Base-by-base conservation (phyloP, 2,329 filamentous ascomycete genomes). In the Thielaviopsis punctulata region DNA sequence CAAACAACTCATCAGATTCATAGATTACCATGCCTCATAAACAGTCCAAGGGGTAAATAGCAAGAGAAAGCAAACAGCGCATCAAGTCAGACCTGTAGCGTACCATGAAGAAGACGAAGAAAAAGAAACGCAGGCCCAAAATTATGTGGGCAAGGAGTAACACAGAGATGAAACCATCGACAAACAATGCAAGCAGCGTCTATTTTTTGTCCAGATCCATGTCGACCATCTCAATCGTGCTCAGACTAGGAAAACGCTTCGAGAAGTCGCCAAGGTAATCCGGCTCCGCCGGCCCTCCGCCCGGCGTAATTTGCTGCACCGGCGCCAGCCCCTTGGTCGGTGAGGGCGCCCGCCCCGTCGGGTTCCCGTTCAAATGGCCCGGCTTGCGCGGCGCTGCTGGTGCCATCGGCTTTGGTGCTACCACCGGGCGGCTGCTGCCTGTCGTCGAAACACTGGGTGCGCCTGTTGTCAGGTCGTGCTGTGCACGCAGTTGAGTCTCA, bases 181-280 rank as follows among this genome's bases (percentile, higher is more conserved):
- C 9, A 33, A 36, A 36, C 30, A 36, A 36, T 2, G 13, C 15
- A 18, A 27, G 25, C 22, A 46, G 45, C 8, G 30, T 27, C 41
- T 55, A 55, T 45, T 55, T 55, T 49, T 55, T 55, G 9, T 64
- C 66, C 53, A 75, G 62, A 51, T 76, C 83, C 55, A 80, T 77
- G 67, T 92, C 85, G n/a, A 87, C 83, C 80, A 90, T 85, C 68
- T 95, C 89, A 59, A 95, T 77, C 9, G 86, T 77, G 52, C 80
- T 82, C 54, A 96, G 68, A 62, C 84, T 93, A 1, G 90, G 90
- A 65, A 88, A 95, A 54, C 87, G 73, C 66, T 88, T 88, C 56
- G 81, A 82, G 63, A 96, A 95, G 62, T 86, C 66, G 55, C 68
- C 65, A 45, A 82, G 64, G 60, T 82, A 82, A 58, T 88, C 84